Conservation (phyloP, 2,329 filamentous ascomycete genomes). For the Chrysosporium queenslandicum region DNA sequence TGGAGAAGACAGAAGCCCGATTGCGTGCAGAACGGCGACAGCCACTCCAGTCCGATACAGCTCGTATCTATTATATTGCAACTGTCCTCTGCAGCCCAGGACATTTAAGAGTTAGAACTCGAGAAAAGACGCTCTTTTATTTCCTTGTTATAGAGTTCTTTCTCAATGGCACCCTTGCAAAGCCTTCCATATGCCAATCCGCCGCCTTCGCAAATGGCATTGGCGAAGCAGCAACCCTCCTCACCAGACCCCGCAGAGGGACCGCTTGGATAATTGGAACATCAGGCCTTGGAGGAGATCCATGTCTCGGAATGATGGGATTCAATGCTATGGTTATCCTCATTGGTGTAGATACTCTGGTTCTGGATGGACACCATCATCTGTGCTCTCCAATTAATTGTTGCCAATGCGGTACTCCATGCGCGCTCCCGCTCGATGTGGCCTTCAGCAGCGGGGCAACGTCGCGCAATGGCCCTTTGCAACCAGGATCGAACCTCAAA, state of each 20-base stretch:
- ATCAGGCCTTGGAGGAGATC: background rate
- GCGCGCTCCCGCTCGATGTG: slow-evolving; percentile 1
- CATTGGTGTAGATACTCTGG: slow-evolving; percentile 1
- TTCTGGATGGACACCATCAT: background rate
- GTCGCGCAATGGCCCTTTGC: slow-evolving; percentile 1
- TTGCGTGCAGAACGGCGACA: background rate
- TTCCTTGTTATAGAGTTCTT: too few species aligned
- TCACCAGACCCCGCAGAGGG: slow-evolving; percentile 5
- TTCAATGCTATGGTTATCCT: background rate
- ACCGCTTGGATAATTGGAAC: background rate
- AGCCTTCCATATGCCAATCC: background rate
- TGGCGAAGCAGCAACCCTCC: background rate
- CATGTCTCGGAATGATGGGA: slow-evolving; percentile 5
- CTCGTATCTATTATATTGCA: too few species aligned
- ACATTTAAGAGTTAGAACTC: too few species aligned
- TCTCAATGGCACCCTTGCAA: too few species aligned
- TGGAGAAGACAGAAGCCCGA: too few species aligned
- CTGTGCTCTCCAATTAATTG: slow-evolving; percentile 2
- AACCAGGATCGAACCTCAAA: background rate
- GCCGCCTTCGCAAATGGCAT: background rate
- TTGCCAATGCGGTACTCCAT: background rate
- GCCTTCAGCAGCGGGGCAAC: background rate
- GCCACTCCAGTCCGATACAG: too few species aligned
- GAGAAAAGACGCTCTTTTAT: too few species aligned
- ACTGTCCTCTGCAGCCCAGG: too few species aligned